phyloP scores from a whole-genome alignment of 2,329 filamentous ascomycete genomes.

The Chaetomium sp. region DNA sequence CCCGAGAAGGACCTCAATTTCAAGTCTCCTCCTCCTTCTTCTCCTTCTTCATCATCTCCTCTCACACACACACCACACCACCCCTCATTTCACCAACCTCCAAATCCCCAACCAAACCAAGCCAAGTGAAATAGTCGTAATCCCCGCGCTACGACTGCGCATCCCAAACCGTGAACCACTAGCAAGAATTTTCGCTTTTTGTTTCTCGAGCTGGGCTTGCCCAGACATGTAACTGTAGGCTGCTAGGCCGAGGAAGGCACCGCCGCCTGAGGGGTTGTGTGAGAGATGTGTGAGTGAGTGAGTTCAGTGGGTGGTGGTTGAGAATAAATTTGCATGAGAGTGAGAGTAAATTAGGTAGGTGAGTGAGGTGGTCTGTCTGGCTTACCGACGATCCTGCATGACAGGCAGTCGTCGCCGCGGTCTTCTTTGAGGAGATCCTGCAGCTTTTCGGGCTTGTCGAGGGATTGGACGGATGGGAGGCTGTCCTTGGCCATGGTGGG shows the following conservation, averaged over 20 bases:
- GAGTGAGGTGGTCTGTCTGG: slow-evolving; percentile 11
- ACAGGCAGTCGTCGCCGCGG: slow-evolving; percentile 58
- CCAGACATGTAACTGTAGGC: slow-evolving; percentile 74
- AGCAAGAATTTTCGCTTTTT: slow-evolving; percentile 58
- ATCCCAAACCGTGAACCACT: slow-evolving; percentile 68
- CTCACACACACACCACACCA: no score
- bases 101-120: slow-evolving; percentile 66
- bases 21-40: no score
- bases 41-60: no score
- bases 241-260: slow-evolving; percentile 68
- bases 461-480: slow-evolving; percentile 43
- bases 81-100: slow-evolving; percentile 51
- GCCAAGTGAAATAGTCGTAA: slow-evolving; percentile 59
- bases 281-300: background rate
- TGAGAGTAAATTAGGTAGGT: background rate
- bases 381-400: slow-evolving; percentile 66
- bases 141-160: slow-evolving; percentile 60
- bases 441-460: slow-evolving; percentile 56
- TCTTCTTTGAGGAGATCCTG: slow-evolving; percentile 52
- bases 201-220: slow-evolving; percentile 61
- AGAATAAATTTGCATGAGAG: background rate
- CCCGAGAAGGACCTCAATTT: no score
- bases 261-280: slow-evolving; percentile 49
- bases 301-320: background rate
- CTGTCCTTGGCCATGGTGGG: slow-evolving; percentile 39